Base-by-base conservation (phyloP, 2,329 filamentous ascomycete genomes). In the Ceratocystis alfenasii region DNA sequence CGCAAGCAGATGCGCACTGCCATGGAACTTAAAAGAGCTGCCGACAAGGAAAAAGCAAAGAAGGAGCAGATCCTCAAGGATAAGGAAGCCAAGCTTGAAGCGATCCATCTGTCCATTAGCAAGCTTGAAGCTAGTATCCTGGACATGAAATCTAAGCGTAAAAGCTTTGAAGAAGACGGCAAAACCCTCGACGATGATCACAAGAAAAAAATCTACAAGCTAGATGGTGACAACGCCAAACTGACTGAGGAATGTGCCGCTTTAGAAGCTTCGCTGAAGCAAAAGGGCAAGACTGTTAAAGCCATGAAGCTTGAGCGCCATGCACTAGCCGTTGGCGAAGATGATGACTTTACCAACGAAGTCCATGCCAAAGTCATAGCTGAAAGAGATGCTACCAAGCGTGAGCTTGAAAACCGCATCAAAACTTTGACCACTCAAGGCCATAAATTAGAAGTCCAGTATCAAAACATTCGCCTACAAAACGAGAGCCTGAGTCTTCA, bases 1-100 rank as follows among this genome's bases (percentile, higher is more conserved):
- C 90, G 88, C 72, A 87, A 87, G 69, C 87, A 93, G 72, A 86
- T 95, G 64, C 87, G 89, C 64, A 84, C 83, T 59, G 84, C 92
- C 5, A 90, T 95, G 74, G 85, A 90, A 64, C 81, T 89, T 69
- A 96, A 95, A 78, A 85, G 90, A 61, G 82, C 85, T 3, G 87
- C 89, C 0, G 88, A 95, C 72, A 89, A 87, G 69, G 87, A 88
- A 68, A 89, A 87, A 70, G 81, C 83, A 0, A 89, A 92, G 72
- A 89, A 89, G 72, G 90, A 96, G 72, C 86, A 86, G 70, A 71
- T 81, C 7, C 72, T 92, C 63, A 83, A 83, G 70, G 85, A 90
- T 63, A 90, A 87, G 73, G 81, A 85, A 70, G 79, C 80, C 17
- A 87, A 90, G 72, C 81, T 85, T 65, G 77, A 83, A 70, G 90